phyloP scores from a whole-genome alignment of 345 rosid genomes.

The Kandelia obovata region DNA sequence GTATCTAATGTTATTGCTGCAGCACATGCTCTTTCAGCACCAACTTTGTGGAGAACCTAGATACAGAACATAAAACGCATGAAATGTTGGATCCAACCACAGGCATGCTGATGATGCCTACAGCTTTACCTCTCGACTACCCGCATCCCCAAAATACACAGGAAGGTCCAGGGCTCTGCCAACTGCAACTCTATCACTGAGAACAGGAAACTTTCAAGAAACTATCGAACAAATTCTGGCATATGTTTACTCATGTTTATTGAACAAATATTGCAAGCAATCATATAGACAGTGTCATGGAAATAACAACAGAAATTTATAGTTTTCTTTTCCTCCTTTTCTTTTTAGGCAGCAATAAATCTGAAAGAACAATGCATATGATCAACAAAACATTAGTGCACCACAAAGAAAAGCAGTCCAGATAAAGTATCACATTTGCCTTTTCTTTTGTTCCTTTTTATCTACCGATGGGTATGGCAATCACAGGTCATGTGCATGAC shows the following conservation, averaged over 20 bases:
- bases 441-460: no score
- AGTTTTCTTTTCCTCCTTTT: background rate
- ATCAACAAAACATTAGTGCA: background rate
- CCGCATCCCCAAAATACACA: conserved; percentile 96
- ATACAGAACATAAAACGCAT: conserved; percentile 19
- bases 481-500: no score
- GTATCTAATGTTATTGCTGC: conserved; percentile 92
- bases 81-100: conserved; percentile 14
- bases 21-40: conserved; percentile 96
- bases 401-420: no score
- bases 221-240: background rate
- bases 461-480: no score
- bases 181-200: conserved; percentile 90
- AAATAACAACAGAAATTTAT: background rate
- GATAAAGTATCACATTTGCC: no score
- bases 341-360: background rate
- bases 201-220: conserved; percentile 17
- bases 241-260: conserved; percentile 1
- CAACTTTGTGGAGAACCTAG: conserved; percentile 94
- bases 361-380: background rate
- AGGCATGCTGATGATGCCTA: conserved; percentile 1
- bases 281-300: background rate
- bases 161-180: conserved; percentile 98
- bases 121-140: conserved; percentile 85
- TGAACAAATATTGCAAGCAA: background rate